Evolutionary conservation across 2,329 filamentous ascomycete species (phyloP), one percentile per base, ranked within the genome.

Genomic region (Domatiomyces catenatus): DNA sequence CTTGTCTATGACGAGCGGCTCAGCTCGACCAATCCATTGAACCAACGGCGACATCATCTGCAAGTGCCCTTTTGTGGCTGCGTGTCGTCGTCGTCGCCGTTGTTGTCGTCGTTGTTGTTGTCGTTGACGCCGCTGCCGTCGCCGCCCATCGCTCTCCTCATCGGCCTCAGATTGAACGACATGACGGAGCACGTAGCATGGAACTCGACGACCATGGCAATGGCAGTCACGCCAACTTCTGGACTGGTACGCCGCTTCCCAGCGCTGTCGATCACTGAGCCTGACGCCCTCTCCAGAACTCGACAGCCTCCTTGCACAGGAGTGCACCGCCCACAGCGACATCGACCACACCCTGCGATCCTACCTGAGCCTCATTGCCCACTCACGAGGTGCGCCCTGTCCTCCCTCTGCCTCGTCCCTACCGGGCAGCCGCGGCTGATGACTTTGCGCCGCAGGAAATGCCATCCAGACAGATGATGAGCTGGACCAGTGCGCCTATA

Each of bases 271-370:
- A 4, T 3, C 19, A 19, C 8, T 19, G 43, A 45, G n/a, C 17
- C 44, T 52, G 46, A 32, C 43, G 43, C 52, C 36, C 50, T 19
- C 46, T 52, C 42, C 59, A 85, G 82, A 83, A 66, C 75, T 85
- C 62, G 76, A 84, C 62, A 74, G 77, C 53, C 81, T 84, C 60
- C 71, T 84, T 56, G 75, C 74, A 50, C 69, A 70, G 49, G 69
- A 70, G 59, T 82, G 77, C 66, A 69, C 74, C 50, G 74, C 74
- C 52, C 76, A 83, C 66, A 76, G 80, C 60, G 68, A 73, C 52
- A 84, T 96, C 66, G 92, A 98, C 69, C 82, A 94, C 66, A 78
- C 83, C 54, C 74, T 98, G 58, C 85, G 92, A 59, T 76, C 79
- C 44, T 98, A 89, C 76, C 75, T 98, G 52, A 77, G 80, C 57